Base-by-base conservation (phyloP, 169 alveolate species). In the Sarcocystis neurona region DNA sequence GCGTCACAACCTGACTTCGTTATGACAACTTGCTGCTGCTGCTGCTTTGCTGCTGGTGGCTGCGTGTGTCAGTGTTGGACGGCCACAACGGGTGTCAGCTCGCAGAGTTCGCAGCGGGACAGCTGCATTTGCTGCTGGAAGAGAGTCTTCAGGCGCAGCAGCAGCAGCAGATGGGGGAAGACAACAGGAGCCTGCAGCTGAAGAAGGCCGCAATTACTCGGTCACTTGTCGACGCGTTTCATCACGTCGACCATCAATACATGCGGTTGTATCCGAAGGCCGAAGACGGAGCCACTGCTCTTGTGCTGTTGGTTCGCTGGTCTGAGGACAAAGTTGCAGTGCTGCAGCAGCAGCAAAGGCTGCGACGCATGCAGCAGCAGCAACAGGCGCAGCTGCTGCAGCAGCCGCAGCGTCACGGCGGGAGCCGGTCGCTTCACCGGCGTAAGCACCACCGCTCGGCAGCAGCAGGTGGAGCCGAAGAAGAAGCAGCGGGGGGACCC, bases 61-160 rank as follows among this genome's bases (percentile, higher is more conserved):
- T 48, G 34, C 32, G 44, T 15, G 75, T n/a, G n/a, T n/a, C 75
- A 63, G 75, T 63, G 75, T 63, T 63, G 4, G 75, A 63, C 41
- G 75, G 75, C n/a, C 75, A 63, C 75, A 63, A 63, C 41, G 75
- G 75, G 75, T 30, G 75, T 41, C 46, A 63, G 1, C 41, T 63
- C 41, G 75, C 75, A 43, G 44, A 27, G 20, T 63, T 63, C 43
- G 75, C 75, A 43, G 37, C 37, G 39, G 8, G 4, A 4, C 75
- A 63, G 6, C 1, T 63, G 75, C 75, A 63, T 18, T 4, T 41
- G 75, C 10, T 63, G 75, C 43, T 63, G 43, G 75, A 15, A 18
- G 37, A 63, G 75, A 63, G 44, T 37, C 75, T 63, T 18, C 46
- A 15, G 39, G 75, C 75, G 39, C 32, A 5, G 2, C 32, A 37